Conservation (phyloP, 306 rosid genomes). For the Dalbergia oliveri region DNA sequence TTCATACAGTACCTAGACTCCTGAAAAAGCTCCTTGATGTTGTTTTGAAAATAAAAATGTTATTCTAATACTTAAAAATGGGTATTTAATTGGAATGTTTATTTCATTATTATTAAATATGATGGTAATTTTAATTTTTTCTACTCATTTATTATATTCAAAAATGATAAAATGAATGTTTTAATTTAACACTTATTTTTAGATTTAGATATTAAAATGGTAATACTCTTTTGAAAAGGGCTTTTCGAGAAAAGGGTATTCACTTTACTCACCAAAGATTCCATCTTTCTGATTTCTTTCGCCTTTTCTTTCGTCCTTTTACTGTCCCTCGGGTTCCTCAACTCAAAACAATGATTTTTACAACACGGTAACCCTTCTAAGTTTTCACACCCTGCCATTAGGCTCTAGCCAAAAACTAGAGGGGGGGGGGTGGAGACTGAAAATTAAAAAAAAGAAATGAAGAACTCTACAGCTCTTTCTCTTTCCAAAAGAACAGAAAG, state of each 20-base stretch:
- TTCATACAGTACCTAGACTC: conserved; percentile 49
- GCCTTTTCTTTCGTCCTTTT: conserved; percentile 64
- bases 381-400: conserved; percentile 24
- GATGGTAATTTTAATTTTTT: too few relatives aligned
- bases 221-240: too few relatives aligned
- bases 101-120: too few relatives aligned
- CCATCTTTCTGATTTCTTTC: conserved; percentile 60
- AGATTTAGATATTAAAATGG: too few relatives aligned
- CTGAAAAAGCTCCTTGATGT: conserved; percentile 56
- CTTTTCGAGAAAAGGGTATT: conserved; percentile 59
- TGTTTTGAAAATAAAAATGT: conserved; percentile 54
- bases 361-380: conserved; percentile 9
- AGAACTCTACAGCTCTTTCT: conserved; percentile 11
- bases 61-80: too few relatives aligned
- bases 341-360: conserved; percentile 23
- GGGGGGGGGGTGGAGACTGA: background rate
- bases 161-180: too few relatives aligned
- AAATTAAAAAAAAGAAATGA: background rate
- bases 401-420: background rate
- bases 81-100: too few relatives aligned
- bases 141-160: too few relatives aligned
- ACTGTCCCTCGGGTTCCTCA: conserved; percentile 52
- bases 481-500: conserved; percentile 11
- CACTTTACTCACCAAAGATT: conserved; percentile 63
- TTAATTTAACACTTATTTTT: too few relatives aligned